Base-by-base conservation (phyloP, 495 filamentous ascomycete genomes). In the Tuber melanosporum region DNA sequence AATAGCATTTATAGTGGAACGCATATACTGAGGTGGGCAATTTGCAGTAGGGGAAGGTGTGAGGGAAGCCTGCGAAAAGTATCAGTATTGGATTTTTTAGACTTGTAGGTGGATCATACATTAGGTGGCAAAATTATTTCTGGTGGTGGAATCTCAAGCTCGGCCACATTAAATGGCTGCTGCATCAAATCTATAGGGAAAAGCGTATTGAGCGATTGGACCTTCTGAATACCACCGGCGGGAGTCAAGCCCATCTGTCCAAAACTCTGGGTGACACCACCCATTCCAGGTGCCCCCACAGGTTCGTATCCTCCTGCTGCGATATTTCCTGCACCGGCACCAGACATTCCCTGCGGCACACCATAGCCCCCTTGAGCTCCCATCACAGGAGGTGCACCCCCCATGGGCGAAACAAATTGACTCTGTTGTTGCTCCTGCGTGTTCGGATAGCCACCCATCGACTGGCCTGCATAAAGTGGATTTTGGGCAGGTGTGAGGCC, bases 41-140 rank as follows among this genome's bases (percentile, higher is more conserved):
- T 98, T 99, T 70, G 96, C 91, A 85, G 93, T 88, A 44, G 94
- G 94, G 14, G 94, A 97, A 62, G 94, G 92, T 69, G 94, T 98
- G 74, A 97, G 93, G 83, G 94, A 95, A 47, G 93, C 91, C 94
- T 97, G 83, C 69, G 76, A 70, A 75, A 46, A 75, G 62, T 76
- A 36, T 66, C 26, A 66, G 26, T 36, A 66, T 36, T 62, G 6
- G 14, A 66, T 66, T 66, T 7, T 36, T 62, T 62, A 71, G 57
- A 32, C 10, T 8, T 42, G 57, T 46, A 70, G 46, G 69, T 47
- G 72, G 73, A 44, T 89, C 92, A 87, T 87, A 98, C 95, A 86
- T 95, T 95, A 71, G 93, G 91, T 42, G 95, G 95, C 72, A 99
- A 85, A 79, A 96, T 90, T 80, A 97, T 95, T 20, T 92, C 92